Evolutionary conservation across 1,284 basidiomycete species (phyloP).

Genomic region (Tranzscheliella williamsii): DNA sequence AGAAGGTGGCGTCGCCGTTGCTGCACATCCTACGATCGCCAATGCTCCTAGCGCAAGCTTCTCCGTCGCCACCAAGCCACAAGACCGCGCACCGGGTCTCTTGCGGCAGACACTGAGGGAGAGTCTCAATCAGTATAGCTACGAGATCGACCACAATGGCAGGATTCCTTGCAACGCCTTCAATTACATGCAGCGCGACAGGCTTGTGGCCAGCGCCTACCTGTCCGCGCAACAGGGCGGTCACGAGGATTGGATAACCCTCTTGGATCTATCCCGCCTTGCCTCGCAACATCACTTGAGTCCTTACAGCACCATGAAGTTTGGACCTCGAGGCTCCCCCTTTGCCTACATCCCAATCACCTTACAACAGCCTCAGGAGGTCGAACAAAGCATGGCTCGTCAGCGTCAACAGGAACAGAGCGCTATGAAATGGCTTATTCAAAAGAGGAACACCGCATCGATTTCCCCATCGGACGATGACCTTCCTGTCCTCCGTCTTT

Average conservation of each 20-base stretch:
- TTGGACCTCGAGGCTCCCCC: slow-evolving; percentile 47
- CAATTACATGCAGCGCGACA: slow-evolving; percentile 39
- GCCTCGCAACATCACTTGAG: slow-evolving; percentile 59
- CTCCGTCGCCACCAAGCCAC: slow-evolving; percentile 32
- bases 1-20: slow-evolving; percentile 22
- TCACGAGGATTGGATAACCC: slow-evolving; percentile 48
- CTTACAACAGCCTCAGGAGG: slow-evolving; percentile 47
- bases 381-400: slow-evolving; percentile 29
- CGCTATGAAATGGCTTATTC: slow-evolving; percentile 32
- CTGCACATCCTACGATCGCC: slow-evolving; percentile 14
- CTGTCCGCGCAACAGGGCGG: slow-evolving; percentile 28
- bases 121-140: slow-evolving; percentile 9
- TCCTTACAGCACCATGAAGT: slow-evolving; percentile 52
- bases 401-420: slow-evolving; percentile 41
- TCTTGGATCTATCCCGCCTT: slow-evolving; percentile 49
- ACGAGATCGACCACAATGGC: slow-evolving; percentile 31
- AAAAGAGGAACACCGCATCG: slow-evolving; percentile 3
- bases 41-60: slow-evolving; percentile 32
- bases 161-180: slow-evolving; percentile 32
- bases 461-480: slow-evolving; percentile 12
- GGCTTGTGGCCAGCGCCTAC: slow-evolving; percentile 39
- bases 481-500: slow-evolving; percentile 24
- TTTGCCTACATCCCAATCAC: slow-evolving; percentile 57
- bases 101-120: slow-evolving; percentile 15
- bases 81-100: slow-evolving; percentile 31